These are phyloP conservation scores for Parafenestella ontariensis DNA, from an alignment of 2,329 filamentous ascomycete genomes.

Conservation along the genomic window DNA sequence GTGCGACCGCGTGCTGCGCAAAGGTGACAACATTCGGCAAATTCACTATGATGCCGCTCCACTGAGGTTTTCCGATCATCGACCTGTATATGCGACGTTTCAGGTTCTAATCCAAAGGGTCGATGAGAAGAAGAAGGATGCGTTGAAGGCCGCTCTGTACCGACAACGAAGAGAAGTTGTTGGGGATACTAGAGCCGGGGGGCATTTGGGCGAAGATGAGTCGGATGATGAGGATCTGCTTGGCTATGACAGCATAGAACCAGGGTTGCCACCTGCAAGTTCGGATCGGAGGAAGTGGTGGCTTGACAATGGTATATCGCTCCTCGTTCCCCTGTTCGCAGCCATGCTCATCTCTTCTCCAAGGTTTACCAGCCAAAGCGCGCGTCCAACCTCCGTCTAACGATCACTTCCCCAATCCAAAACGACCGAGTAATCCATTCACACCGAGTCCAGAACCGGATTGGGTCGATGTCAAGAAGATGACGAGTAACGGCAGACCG, in stretches of 20 bases:
- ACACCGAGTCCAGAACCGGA: slow-evolving; percentile 75
- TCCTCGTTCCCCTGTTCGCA: slow-evolving; percentile 53
- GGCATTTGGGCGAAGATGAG: slow-evolving; percentile 59
- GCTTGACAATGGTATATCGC: slow-evolving; percentile 66
- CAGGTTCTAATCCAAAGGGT: slow-evolving; percentile 82
- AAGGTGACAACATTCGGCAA: slow-evolving; percentile 83
- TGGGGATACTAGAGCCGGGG: slow-evolving; percentile 66
- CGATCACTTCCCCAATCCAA: slow-evolving; percentile 72
- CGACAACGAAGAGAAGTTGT: slow-evolving; percentile 69
- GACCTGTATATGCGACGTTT: slow-evolving; percentile 92
- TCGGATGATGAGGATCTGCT: slow-evolving; percentile 80
- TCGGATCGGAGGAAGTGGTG: slow-evolving; percentile 70
- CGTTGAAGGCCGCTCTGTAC: slow-evolving; percentile 78
- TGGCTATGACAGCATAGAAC: slow-evolving; percentile 82
- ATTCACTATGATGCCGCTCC: slow-evolving; percentile 82
- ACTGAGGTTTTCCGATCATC: slow-evolving; percentile 89
- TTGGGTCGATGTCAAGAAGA: slow-evolving; percentile 69
- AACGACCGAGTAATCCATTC: slow-evolving; percentile 83
- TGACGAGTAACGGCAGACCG: slow-evolving; percentile 26
- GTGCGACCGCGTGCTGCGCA: slow-evolving; percentile 92
- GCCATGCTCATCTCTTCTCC: slow-evolving; percentile 30
- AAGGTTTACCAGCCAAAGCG: slow-evolving; percentile 76
- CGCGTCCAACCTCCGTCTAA: slow-evolving; percentile 70
- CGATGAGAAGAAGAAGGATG: slow-evolving; percentile 75
- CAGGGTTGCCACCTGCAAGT: slow-evolving; percentile 71